A percentile compares a stretch with the other conserved stretches of the same genome.
phyloP scores from a whole-genome alignment of 768 basidiomycete species.

The Paxillus ammoniavirescens region DNA sequence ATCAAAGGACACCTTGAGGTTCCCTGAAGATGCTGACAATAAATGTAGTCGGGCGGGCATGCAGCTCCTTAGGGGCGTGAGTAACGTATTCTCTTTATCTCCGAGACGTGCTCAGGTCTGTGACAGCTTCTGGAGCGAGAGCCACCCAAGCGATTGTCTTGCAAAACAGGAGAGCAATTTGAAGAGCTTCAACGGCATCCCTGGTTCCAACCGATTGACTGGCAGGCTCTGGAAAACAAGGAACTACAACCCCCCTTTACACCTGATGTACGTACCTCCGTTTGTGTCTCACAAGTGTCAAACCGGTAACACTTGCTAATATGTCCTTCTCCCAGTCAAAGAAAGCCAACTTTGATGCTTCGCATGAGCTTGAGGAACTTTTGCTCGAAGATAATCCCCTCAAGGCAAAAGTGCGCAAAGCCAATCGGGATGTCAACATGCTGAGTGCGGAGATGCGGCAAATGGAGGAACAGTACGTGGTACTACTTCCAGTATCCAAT shows the following conservation, averaged over 20 bases:
- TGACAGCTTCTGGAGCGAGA: constrained; percentile 85
- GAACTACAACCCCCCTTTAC: constrained; percentile 77
- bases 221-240: constrained; percentile 82
- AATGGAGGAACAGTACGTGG: constrained; percentile 94
- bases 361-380: constrained; percentile 95
- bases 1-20: constrained; percentile 78
- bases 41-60: constrained; percentile 77
- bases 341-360: constrained; percentile 98
- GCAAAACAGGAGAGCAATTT: constrained; percentile 77
- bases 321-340: constrained; percentile 62
- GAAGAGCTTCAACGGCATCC: constrained; percentile 76
- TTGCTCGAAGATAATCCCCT: constrained; percentile 95
- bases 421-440: constrained; percentile 76
- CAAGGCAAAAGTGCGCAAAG: constrained; percentile 91
- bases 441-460: constrained; percentile 90
- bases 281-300: constrained; percentile 5
- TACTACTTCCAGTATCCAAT: constrained; percentile 3
- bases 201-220: constrained; percentile 90
- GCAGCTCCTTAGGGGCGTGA: constrained; percentile 76
- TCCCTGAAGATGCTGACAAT: constrained; percentile 86
- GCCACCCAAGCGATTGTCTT: constrained; percentile 75
- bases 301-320: constrained; percentile 1
- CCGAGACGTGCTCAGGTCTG: constrained; percentile 10
- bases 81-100: constrained; percentile 27
- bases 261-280: constrained; percentile 65